Conservation (phyloP, 2,329 filamentous ascomycete genomes). For the Alternaria consortialis region DNA sequence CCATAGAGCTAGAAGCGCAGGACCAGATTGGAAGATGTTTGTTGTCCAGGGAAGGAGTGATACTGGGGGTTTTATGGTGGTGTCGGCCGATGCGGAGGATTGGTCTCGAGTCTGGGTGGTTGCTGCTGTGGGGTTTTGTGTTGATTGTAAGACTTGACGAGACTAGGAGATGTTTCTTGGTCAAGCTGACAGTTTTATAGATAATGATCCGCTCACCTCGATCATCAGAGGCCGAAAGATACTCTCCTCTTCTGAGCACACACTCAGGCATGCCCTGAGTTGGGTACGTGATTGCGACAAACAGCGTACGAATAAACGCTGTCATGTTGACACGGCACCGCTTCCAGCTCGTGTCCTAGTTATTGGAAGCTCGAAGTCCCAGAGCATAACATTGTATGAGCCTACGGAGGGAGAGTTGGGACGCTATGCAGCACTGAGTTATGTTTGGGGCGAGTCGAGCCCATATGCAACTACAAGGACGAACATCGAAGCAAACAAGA, state of each 20-base stretch:
- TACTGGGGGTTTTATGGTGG: neutral
- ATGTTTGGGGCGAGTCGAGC: neutral
- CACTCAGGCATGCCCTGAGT: neutral
- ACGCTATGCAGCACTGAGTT: neutral
- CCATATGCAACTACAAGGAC: neutral
- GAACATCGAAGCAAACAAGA: neutral
- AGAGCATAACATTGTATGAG: neutral
- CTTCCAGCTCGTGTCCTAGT: neutral
- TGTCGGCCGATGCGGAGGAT: neutral
- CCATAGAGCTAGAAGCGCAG: neutral
- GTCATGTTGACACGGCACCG: neutral
- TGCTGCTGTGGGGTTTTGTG: neutral
- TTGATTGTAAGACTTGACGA: neutral
- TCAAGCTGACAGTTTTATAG: neutral
- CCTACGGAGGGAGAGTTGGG: neutral
- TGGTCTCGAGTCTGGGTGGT: neutral
- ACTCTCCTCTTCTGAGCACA: neutral
- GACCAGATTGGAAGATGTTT: slow-evolving; percentile 2
- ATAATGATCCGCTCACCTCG: neutral
- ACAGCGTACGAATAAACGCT: neutral
- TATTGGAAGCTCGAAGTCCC: neutral
- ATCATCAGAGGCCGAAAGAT: neutral
- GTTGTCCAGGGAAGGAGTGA: neutral
- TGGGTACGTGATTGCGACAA: neutral
- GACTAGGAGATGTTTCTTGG: neutral